Evolutionary conservation across 768 basidiomycete species (phyloP), one percentile per base, ranked within the genome.

Genomic region (Rhizopogon vesiculosus): DNA sequence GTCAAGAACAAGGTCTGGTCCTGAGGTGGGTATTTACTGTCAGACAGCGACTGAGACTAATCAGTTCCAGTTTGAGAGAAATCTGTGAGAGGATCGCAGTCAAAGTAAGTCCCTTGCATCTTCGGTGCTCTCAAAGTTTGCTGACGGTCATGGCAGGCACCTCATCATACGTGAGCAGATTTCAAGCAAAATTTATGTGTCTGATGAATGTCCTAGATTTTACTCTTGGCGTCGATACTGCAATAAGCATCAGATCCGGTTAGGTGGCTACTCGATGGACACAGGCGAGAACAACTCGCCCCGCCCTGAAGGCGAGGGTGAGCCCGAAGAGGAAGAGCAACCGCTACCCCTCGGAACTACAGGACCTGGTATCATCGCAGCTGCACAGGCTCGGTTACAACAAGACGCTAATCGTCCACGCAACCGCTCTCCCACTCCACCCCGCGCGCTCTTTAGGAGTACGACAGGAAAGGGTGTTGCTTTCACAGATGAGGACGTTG

Each of bases 161-260:
- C 91, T 16, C 91, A 93, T 69, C 91, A 93, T 70, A 92, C 91
- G 88, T 91, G 74, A 63, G 84, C 59, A 41, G 6, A 13, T 28
- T 16, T 40, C 13, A 9, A 5, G 6, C 13, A 9, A 15, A 1
- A 7, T 3, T 18, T 4, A 9, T 18, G 13, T 43, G 28, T 13
- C n/a, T 19, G 28, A 55, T 46, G 29, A 51, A 56, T 41, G 19
- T 52, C 51, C 19, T 53, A 92, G 90, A 10, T 93, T 93, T 67
- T 93, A 91, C 66, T 93, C 91, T 1, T 93, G 91, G 91, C 81
- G 91, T 41, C 83, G 91, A 43, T 93, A 93, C 64, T 93, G 91
- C 74, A 93, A 93, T 67, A 93, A 93, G 65, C 91, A 93, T 67
- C 89, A 93, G 69, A 93, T 93, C 49, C 84, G 89, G n/a, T 77